Conservation (phyloP, 139 green algal species). For the Desmodesmus armatus region DNA sequence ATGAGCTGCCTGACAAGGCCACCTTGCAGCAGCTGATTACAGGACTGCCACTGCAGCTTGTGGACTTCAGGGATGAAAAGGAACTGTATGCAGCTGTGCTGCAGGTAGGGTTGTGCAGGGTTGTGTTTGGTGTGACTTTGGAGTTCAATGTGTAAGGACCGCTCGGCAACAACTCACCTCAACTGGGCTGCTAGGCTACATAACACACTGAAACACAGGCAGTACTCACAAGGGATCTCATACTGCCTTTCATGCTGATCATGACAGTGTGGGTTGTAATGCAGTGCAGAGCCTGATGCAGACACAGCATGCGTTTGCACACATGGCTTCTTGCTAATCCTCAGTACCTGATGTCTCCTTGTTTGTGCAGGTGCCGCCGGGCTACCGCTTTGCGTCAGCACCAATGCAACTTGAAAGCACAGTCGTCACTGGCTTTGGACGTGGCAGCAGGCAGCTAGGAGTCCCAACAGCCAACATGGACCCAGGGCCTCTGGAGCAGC, state of each 20-base stretch:
- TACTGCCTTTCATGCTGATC: too few relatives aligned
- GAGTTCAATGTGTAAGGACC: too few relatives aligned
- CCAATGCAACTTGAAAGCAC: conserved; percentile 52
- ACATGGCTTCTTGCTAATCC: too few relatives aligned
- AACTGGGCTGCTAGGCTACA: too few relatives aligned
- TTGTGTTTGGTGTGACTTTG: too few relatives aligned
- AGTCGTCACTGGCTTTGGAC: conserved; percentile 85
- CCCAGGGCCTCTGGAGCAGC: conserved; percentile 59
- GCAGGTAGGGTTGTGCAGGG: conserved; percentile 50
- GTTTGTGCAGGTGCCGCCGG: conserved; percentile 61
- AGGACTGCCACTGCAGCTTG: conserved; percentile 65
- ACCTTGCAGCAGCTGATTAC: conserved; percentile 52
- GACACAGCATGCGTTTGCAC: too few relatives aligned
- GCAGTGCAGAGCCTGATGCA: too few relatives aligned
- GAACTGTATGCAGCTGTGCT: conserved; percentile 69
- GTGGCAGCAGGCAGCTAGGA: conserved; percentile 90
- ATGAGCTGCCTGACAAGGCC: conserved; percentile 57
- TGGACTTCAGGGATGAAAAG: conserved; percentile 57
- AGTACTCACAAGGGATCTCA: too few relatives aligned
- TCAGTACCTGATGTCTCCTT: too few relatives aligned
- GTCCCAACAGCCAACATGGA: conserved; percentile 92
- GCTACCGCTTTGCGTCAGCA: conserved; percentile 40
- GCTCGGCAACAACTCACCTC: too few relatives aligned
- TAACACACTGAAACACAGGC: not conserved
- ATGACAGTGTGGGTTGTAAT: too few relatives aligned